These are phyloP conservation scores for Narthecium ossifragum DNA, from an alignment of 106 monocot species.

Conservation along the genomic window DNA sequence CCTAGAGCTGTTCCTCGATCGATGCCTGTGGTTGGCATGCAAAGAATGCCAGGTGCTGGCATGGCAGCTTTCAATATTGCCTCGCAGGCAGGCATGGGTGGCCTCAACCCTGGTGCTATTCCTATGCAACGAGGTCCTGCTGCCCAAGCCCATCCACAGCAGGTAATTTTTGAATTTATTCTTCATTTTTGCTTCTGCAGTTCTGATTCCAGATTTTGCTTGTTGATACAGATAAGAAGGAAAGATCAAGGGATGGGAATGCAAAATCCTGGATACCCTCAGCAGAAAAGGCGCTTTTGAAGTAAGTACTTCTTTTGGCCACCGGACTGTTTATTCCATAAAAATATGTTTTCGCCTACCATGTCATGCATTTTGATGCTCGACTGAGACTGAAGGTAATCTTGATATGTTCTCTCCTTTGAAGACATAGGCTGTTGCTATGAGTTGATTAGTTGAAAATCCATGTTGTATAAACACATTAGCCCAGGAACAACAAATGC, in stretches of 20 bases:
- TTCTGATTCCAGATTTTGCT: conserved; percentile 5
- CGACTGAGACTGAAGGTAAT: too few species aligned
- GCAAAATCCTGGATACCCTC: conserved; percentile 89
- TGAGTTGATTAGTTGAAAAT: too few species aligned
- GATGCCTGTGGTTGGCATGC: conserved; percentile 69
- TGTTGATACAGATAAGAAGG: conserved; percentile 59
- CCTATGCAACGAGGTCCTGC: conserved; percentile 62
- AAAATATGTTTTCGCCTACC: too few species aligned
- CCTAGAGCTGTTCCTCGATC: conserved; percentile 50
- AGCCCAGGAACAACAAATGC: too few species aligned
- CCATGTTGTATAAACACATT: too few species aligned
- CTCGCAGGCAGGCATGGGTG: conserved; percentile 58
- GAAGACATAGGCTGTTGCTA: too few species aligned
- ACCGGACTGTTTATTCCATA: too few species aligned
- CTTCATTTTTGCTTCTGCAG: not conserved
- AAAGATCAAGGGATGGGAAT: conserved; percentile 85
- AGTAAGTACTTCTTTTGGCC: conserved; percentile 12
- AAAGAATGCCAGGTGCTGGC: conserved; percentile 47
- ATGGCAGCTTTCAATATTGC: conserved; percentile 64
- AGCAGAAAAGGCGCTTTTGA: conserved; percentile 86
- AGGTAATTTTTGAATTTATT: conserved; percentile 24
- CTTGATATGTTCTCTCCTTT: too few species aligned
- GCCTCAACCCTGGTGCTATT: conserved; percentile 54
- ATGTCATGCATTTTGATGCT: too few species aligned
- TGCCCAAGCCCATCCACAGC: conserved; percentile 65